phyloP scores from a whole-genome alignment of 1,284 basidiomycete genomes.

The Ustilago lituana region DNA sequence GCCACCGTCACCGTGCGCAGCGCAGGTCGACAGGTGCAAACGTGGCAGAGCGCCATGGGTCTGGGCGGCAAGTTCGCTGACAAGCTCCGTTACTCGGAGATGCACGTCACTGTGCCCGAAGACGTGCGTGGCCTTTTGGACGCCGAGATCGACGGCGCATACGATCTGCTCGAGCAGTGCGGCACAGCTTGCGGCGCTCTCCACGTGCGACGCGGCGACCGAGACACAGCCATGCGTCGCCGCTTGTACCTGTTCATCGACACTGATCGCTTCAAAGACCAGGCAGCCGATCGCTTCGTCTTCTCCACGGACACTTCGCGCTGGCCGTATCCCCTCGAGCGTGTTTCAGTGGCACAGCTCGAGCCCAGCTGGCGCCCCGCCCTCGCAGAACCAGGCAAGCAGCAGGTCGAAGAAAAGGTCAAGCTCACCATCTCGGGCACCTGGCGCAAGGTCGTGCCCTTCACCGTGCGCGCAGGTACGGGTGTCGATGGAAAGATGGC shows the following conservation, averaged over 20 bases:
- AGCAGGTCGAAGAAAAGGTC: constrained; percentile 38
- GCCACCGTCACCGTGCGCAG: constrained; percentile 76
- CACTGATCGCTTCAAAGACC: constrained; percentile 50
- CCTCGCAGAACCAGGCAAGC: constrained; percentile 16
- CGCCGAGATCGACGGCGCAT: constrained; percentile 81
- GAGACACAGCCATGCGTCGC: constrained; percentile 69
- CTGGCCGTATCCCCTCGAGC: constrained; percentile 53
- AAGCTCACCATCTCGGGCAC: constrained; percentile 37
- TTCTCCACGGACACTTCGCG: constrained; percentile 52
- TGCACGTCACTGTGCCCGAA: constrained; percentile 74
- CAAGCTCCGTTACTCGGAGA: constrained; percentile 75
- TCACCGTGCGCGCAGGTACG: constrained; percentile 24
- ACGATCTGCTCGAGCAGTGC: constrained; percentile 82
- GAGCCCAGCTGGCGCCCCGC: constrained; percentile 50
- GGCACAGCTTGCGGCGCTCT: constrained; percentile 88
- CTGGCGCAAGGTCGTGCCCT: constrained; percentile 31
- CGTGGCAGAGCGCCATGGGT: constrained; percentile 87
- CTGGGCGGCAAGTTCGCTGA: constrained; percentile 76
- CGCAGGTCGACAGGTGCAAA: constrained; percentile 77
- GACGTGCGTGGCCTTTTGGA: constrained; percentile 75
- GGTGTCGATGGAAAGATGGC: constrained; percentile 38
- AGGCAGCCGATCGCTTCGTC: constrained; percentile 49
- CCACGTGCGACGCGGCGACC: constrained; percentile 74
- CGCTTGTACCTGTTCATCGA: constrained; percentile 57
- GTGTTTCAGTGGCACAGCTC: constrained; percentile 40